Base-by-base conservation (phyloP, 2,329 filamentous ascomycete species). In the Chaetomiaceae sp. region DNA sequence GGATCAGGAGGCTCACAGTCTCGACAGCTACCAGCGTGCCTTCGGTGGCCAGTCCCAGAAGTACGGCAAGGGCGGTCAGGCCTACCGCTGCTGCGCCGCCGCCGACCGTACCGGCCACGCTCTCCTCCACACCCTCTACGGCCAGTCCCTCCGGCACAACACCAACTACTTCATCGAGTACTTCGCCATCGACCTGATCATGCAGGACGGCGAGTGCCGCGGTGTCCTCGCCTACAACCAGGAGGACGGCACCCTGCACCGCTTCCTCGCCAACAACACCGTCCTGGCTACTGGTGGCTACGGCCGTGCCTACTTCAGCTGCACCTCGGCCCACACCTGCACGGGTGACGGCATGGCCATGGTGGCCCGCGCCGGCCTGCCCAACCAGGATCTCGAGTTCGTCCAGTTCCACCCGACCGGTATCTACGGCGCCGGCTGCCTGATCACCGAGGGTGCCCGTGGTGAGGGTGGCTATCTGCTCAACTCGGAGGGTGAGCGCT, bases 121-220 rank as follows among this genome's bases (percentile, higher is more conserved):
- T 67, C 88, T 99, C 63, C 84, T 99, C 48, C 94, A 99, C 82
- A 99, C 94, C 23, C 88, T 99, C 62, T 99, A 97, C 75, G 94
- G 94, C 66, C 92, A 96, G 78, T 96, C 91, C 50, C 83, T 97
- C 58, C 82, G 89, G 69, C 91, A 97, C 82, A 96, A 96, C 81
- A 96, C 92, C 69, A 96, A 96, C 80, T 99, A 96, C 82, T 97
- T 99, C 77, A 96, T 99, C 72, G 94, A 97, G 76, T 97, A 91
- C 81, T 99, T 97, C 72, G 94, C 91, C 65, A 82, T 95, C 63
- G 94, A 97, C 71, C 78, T 97, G 73, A 88, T 99, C 67, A 97
- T 97, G 94, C 88, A 96, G 76, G 89, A 95, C 66, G 92, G 92
- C 57, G 88, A 92, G 73, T 97, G 92, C 80, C 91, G 91, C 64